These are phyloP conservation scores for Trichoderma afroharzianum DNA, from an alignment of 2,329 filamentous ascomycete genomes.

Conservation along the genomic window DNA sequence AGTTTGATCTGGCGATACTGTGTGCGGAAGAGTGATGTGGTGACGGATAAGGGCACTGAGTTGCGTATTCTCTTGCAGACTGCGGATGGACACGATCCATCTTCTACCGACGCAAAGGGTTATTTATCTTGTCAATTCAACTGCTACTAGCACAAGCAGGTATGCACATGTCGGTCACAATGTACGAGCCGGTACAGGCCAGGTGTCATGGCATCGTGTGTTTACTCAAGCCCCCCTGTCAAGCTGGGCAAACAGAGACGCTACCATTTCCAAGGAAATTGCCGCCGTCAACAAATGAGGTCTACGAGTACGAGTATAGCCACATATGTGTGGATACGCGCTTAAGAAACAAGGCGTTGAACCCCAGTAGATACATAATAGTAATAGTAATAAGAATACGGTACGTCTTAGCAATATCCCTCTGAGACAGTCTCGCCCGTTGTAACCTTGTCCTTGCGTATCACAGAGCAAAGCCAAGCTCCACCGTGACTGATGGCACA, in stretches of 20 bases:
- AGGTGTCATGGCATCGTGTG: not conserved
- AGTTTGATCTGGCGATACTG: not conserved
- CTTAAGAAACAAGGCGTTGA: not conserved
- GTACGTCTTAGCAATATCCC: not conserved
- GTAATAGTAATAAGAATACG: not conserved
- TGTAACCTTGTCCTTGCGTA: not conserved
- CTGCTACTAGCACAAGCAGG: not conserved
- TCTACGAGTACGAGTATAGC: not conserved
- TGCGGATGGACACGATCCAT: not conserved
- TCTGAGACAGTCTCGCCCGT: not conserved
- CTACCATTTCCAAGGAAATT: not conserved
- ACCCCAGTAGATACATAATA: not conserved
- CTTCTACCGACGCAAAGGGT: not conserved
- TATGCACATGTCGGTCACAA: not conserved
- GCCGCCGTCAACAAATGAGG: not conserved
- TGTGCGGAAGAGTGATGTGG: not conserved
- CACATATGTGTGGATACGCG: not conserved
- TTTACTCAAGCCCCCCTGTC: not conserved
- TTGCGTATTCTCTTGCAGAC: not conserved
- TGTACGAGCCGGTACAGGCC: not conserved
- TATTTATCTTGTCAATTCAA: not conserved
- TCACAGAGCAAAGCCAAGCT: constrained; percentile 34
- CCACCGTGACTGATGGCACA: constrained; percentile 33
- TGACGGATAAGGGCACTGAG: not conserved
- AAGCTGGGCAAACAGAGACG: not conserved